Evolutionary conservation across 2,329 filamentous ascomycete species (phyloP).

Genomic region (Elsinoe fawcettii): DNA sequence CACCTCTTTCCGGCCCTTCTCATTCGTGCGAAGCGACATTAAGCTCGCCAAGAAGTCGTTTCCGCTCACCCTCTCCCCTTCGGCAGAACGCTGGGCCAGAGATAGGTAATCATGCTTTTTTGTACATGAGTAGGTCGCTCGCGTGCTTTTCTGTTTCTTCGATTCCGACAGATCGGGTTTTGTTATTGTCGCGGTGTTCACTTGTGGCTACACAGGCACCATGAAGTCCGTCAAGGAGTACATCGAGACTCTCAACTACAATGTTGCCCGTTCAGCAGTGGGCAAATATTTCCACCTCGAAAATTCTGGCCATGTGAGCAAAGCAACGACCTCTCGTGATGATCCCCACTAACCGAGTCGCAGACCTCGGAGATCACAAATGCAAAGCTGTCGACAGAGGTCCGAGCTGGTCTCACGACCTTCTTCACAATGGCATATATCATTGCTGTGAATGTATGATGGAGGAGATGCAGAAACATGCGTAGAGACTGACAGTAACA

Average conservation of each 20-base stretch:
- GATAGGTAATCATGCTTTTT: neutral
- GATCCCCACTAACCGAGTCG: neutral
- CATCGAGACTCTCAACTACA: conserved; percentile 27
- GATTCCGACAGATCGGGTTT: neutral
- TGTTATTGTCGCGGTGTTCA: neutral
- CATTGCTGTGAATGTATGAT: conserved; percentile 51
- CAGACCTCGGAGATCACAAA: conserved; percentile 64
- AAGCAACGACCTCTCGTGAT: neutral
- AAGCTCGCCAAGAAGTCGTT: neutral
- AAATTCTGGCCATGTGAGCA: conserved; percentile 65
- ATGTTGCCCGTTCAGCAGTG: conserved; percentile 56
- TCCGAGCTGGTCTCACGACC: conserved; percentile 73
- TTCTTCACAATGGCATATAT: conserved; percentile 68
- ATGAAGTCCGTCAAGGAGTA: conserved; percentile 19
- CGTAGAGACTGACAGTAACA: neutral
- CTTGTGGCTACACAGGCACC: neutral
- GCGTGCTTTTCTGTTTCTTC: neutral
- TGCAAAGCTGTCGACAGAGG: conserved; percentile 72
- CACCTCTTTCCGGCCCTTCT: neutral
- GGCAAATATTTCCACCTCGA: conserved; percentile 74
- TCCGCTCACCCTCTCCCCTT: neutral
- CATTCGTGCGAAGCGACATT: neutral
- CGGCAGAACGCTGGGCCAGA: neutral
- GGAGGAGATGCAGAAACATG: neutral
- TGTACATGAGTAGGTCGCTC: conserved; percentile 4